Evolutionary conservation across 2,329 filamentous ascomycete species (phyloP).

Genomic region (Colletotrichum euphorbiae): DNA sequence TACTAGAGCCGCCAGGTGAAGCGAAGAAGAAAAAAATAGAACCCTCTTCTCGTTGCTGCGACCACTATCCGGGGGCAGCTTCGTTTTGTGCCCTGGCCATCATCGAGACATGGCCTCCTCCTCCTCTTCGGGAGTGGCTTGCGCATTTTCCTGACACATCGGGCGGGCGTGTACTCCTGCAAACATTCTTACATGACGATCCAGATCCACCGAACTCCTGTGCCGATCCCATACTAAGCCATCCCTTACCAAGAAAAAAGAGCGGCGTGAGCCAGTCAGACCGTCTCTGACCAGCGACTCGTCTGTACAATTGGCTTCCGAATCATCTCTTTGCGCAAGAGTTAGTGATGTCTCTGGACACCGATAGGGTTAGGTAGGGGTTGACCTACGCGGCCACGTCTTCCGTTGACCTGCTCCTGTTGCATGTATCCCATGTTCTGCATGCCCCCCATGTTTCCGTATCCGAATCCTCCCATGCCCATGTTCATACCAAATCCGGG

Average conservation of each 20-base stretch:
- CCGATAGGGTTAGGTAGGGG: slow-evolving; percentile 43
- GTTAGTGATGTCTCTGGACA: slow-evolving; percentile 32
- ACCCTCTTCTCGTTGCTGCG: slow-evolving; percentile 39
- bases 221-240: slow-evolving; percentile 40
- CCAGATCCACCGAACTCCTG: slow-evolving; percentile 40
- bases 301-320: slow-evolving; percentile 23
- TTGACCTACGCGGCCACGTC: slow-evolving; percentile 69
- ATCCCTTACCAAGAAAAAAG: slow-evolving; percentile 35
- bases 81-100: slow-evolving; percentile 33
- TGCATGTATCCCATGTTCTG: slow-evolving; percentile 65
- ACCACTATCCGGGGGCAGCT: slow-evolving; percentile 34
- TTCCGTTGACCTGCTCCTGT: slow-evolving; percentile 66
- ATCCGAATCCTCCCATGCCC: slow-evolving; percentile 59
- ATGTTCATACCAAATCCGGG: slow-evolving; percentile 64
- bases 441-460: slow-evolving; percentile 58
- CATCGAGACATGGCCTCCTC: slow-evolving; percentile 37
- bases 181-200: slow-evolving; percentile 41
- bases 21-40: slow-evolving; percentile 34
- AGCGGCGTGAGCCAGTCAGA: slow-evolving; percentile 39
- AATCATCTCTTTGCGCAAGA: slow-evolving; percentile 32
- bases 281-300: slow-evolving; percentile 28
- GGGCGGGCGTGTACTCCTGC: slow-evolving; percentile 37
- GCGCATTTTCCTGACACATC: slow-evolving; percentile 39
- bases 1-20: slow-evolving; percentile 28
- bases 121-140: slow-evolving; percentile 37